A percentile compares a stretch with the other conserved stretches of the same genome.
Conservation (phyloP, 169 alveolate species). For the Babesia divergens region DNA sequence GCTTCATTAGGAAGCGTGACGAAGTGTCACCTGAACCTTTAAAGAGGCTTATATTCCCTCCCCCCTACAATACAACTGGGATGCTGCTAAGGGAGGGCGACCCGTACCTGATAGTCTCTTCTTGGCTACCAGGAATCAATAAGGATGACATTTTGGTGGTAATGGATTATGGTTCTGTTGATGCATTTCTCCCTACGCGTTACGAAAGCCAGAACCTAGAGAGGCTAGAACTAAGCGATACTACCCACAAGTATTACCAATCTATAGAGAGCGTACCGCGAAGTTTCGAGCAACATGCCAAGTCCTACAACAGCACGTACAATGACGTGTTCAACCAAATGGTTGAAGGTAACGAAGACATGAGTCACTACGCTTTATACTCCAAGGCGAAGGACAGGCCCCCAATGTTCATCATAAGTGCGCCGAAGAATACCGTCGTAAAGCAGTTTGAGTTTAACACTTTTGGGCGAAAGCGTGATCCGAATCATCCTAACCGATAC, state of each 20-base stretch:
- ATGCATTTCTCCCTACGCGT: constrained; percentile 1
- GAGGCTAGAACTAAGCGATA: constrained; percentile 17
- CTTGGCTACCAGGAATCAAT: constrained; percentile 60
- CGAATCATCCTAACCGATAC: constrained; percentile 12
- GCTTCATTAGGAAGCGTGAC: neutral
- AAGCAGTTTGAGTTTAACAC: constrained; percentile 54
- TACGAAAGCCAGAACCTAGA: constrained; percentile 1
- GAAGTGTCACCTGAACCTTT: constrained; percentile 11
- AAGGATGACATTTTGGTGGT: constrained; percentile 36
- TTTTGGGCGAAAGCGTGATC: constrained; percentile 48
- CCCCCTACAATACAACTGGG: constrained; percentile 55
- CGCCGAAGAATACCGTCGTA: constrained; percentile 62
- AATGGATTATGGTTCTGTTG: constrained; percentile 23
- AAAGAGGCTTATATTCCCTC: constrained; percentile 44
- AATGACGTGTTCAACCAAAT: constrained; percentile 53
- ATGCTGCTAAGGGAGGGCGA: constrained; percentile 64
- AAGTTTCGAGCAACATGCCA: constrained; percentile 43
- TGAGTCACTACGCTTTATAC: constrained; percentile 6
- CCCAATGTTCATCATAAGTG: constrained; percentile 43
- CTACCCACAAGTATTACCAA: constrained; percentile 18
- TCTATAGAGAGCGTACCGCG: constrained; percentile 46
- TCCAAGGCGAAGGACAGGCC: constrained; percentile 41
- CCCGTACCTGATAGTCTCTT: constrained; percentile 34
- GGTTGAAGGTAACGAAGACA: constrained; percentile 27
- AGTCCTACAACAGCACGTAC: constrained; percentile 59